phyloP scores from a whole-genome alignment of 768 basidiomycete genomes.

The Hebeloma cylindrosporum region DNA sequence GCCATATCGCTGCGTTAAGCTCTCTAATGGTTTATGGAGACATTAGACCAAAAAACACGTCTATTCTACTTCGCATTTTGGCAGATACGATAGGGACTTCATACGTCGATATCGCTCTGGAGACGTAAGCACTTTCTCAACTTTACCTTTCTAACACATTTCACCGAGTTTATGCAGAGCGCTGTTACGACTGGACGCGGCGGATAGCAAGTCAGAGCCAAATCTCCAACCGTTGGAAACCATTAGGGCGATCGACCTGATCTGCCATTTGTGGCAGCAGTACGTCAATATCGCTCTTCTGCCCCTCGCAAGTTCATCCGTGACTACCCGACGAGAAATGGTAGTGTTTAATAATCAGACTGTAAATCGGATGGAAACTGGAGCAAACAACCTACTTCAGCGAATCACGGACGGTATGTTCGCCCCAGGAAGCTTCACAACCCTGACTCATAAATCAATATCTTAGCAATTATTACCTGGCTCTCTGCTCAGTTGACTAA shows the following conservation, averaged over 20 bases:
- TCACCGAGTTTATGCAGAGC: conserved; percentile 47
- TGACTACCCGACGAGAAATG: conserved; percentile 91
- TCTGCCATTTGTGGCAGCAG: conserved; percentile 96
- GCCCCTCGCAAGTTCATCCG: conserved; percentile 81
- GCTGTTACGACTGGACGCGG: conserved; percentile 64
- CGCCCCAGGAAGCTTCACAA: conserved; percentile 4
- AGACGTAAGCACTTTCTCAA: conserved; percentile 64
- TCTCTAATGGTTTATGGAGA: conserved; percentile 7
- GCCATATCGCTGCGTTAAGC: neutral
- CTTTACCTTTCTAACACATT: neutral
- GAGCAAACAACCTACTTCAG: conserved; percentile 77
- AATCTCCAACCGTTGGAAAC: conserved; percentile 65
- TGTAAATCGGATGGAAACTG: conserved; percentile 81
- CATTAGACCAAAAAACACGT: conserved; percentile 84
- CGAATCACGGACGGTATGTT: conserved; percentile 75
- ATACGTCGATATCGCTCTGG: conserved; percentile 89
- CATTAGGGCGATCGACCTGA: conserved; percentile 74
- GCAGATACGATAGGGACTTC: conserved; percentile 80
- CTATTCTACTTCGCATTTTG: conserved; percentile 78
- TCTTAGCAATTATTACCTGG: conserved; percentile 72
- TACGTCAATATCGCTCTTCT: conserved; percentile 90
- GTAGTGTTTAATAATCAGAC: conserved; percentile 87
- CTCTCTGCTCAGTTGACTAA: conserved; percentile 75
- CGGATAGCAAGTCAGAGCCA: conserved; percentile 80
- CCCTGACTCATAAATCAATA: neutral